These are phyloP conservation scores for Heracleum sosnowskyi DNA, from an alignment of 129 eudicot genomes.

Conservation along the genomic window DNA sequence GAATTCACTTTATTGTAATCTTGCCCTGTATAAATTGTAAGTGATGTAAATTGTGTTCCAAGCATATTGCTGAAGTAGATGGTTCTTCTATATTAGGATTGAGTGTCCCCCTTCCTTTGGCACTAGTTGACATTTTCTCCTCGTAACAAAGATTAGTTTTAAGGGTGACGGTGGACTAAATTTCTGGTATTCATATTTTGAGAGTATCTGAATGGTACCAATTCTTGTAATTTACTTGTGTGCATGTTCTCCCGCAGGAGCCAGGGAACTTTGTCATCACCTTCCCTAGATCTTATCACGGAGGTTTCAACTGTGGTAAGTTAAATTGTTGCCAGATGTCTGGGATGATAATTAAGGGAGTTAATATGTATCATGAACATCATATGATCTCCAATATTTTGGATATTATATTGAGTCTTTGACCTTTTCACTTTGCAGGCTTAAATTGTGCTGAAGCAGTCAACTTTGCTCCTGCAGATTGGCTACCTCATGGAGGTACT, in stretches of 20 bases:
- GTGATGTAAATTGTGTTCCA: not conserved
- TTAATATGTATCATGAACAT: not conserved
- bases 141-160: not conserved
- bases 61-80: not conserved
- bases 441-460: slow-evolving; percentile 99
- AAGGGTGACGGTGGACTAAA: not conserved
- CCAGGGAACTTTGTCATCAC: slow-evolving; percentile 97
- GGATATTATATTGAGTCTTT: slow-evolving; percentile 14
- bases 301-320: slow-evolving; percentile 98
- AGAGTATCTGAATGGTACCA: not conserved
- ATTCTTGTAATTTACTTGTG: slow-evolving; percentile 10
- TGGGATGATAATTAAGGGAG: not conserved
- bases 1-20: not conserved
- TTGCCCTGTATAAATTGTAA: not conserved
- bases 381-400: not conserved
- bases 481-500: slow-evolving; percentile 98
- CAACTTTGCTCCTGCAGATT: slow-evolving; percentile 99
- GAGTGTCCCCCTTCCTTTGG: not conserved
- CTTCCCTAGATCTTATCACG: slow-evolving; percentile 95
- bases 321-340: not conserved
- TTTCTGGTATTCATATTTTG: not conserved
- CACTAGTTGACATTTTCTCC: not conserved
- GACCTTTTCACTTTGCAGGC: slow-evolving; percentile 45
- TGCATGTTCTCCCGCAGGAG: slow-evolving; percentile 42
- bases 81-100: not conserved